These are phyloP conservation scores for Sophora flavescens DNA, from an alignment of 306 rosid species.

Conservation along the genomic window DNA sequence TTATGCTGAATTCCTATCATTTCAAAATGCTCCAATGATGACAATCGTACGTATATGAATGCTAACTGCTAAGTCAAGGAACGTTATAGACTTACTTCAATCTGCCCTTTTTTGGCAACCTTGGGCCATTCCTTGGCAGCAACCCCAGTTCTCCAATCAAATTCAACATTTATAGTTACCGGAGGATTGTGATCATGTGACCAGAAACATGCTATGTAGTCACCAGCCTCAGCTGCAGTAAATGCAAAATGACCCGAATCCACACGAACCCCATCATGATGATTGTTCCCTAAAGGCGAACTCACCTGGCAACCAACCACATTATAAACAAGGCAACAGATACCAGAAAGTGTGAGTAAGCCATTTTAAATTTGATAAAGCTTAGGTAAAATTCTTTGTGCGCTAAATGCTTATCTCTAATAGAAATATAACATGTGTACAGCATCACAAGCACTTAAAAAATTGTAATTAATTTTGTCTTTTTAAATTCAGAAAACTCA, in stretches of 20 bases:
- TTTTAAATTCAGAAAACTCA: background rate
- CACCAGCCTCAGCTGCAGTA: constrained; percentile 79
- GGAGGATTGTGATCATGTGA: constrained; percentile 53
- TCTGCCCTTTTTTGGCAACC: constrained; percentile 76
- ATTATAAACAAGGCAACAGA: constrained; percentile 36
- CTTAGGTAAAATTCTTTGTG: no score
- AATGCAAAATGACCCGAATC: constrained; percentile 76
- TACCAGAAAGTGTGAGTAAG: background rate
- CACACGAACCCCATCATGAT: constrained; percentile 62
- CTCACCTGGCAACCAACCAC: constrained; percentile 61
- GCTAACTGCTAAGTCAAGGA: constrained; percentile 29
- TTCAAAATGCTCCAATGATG: constrained; percentile 10
- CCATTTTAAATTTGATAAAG: background rate
- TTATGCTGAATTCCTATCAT: background rate
- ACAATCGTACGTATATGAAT: constrained; percentile 12
- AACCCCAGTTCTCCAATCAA: constrained; percentile 84
- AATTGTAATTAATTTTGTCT: no score
- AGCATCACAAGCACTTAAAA: background rate
- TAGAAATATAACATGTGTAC: no score
- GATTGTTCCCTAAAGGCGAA: constrained; percentile 73
- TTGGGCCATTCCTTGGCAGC: constrained; percentile 80
- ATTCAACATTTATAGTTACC: constrained; percentile 52
- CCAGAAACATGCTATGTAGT: constrained; percentile 77
- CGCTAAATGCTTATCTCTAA: no score
- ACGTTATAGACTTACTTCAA: constrained; percentile 62